Evolutionary conservation across 176 grass and related monocot species (phyloP).

Genomic region (Oropetium thomaeum): DNA sequence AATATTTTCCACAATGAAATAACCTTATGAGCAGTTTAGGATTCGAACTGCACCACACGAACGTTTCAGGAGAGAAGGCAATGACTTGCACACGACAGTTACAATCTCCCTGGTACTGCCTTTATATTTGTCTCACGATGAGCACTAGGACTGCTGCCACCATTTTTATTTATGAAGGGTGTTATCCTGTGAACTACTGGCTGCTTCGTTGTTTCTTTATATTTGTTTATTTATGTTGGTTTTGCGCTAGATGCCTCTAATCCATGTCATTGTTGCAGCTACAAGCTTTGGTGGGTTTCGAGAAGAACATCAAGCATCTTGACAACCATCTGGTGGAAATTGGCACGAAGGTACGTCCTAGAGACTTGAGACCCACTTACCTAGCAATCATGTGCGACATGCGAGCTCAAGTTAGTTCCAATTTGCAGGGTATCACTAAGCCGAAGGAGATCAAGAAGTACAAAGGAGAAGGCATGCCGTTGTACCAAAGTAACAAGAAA

Average conservation of each 20-base stretch:
- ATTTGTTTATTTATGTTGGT: neutral
- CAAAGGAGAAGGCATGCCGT: conserved; percentile 95
- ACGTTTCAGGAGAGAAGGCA: conserved; percentile 85
- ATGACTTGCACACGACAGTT: conserved; percentile 78
- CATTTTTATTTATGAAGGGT: neutral
- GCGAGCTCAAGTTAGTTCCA: neutral
- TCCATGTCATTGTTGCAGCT: conserved; percentile 45
- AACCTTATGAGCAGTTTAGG: conserved; percentile 65
- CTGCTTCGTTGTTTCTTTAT: neutral
- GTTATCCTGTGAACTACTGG: conserved; percentile 1
- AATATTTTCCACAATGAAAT: conserved; percentile 25
- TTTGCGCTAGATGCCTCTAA: neutral
- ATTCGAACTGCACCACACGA: conserved; percentile 82
- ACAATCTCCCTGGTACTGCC: conserved; percentile 76
- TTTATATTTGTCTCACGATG: too few relatives aligned
- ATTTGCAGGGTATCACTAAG: conserved; percentile 77
- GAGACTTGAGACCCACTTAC: too few relatives aligned
- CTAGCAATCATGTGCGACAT: neutral
- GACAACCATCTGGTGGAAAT: conserved; percentile 86
- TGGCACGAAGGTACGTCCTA: conserved; percentile 67
- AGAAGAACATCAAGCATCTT: conserved; percentile 83
- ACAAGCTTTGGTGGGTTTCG: conserved; percentile 96
- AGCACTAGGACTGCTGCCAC: neutral
- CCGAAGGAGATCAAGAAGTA: conserved; percentile 89
- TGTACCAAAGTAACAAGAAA: conserved; percentile 90